A percentile compares a stretch with the other conserved stretches of the same genome.
phyloP scores from a whole-genome alignment of 805 yeast species.

The Spathaspora girioi region DNA sequence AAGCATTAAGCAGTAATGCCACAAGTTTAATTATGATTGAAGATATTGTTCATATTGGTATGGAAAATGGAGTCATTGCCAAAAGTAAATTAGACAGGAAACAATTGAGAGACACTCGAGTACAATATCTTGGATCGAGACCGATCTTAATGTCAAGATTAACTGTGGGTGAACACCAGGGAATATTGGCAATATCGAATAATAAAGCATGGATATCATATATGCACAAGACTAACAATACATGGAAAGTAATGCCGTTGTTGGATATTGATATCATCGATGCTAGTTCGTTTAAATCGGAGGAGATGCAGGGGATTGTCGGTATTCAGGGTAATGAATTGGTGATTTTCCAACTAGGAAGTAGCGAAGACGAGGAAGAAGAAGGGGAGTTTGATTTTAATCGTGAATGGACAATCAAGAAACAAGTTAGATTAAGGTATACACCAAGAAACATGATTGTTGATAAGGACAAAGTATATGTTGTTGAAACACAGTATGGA shows the following conservation, averaged over 20 bases:
- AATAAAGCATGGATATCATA: conserved; percentile 52
- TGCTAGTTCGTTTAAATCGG: conserved; percentile 57
- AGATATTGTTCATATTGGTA: conserved; percentile 66
- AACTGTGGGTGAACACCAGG: conserved; percentile 14
- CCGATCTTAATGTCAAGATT: conserved; percentile 51
- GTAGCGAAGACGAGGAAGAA: conserved; percentile 18
- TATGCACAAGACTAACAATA: conserved; percentile 17
- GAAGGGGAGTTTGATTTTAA: conserved; percentile 21
- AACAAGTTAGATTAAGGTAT: conserved; percentile 40
- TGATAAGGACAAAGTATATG: conserved; percentile 26
- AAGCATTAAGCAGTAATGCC: conserved; percentile 54
- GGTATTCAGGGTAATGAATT: conserved; percentile 54
- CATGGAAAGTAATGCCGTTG: conserved; percentile 46
- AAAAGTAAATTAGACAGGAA: conserved; percentile 53
- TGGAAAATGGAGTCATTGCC: conserved; percentile 79
- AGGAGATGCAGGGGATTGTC: conserved; percentile 62
- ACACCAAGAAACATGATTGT: conserved; percentile 45
- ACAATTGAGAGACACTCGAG: conserved; percentile 53
- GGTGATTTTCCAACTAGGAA: conserved; percentile 52
- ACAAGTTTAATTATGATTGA: conserved; percentile 23
- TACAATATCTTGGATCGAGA: conserved; percentile 69
- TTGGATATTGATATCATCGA: conserved; percentile 37
- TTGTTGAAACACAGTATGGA: conserved; percentile 45
- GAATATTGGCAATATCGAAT: conserved; percentile 52
- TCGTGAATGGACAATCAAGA: conserved; percentile 23